These are phyloP conservation scores for Mycena sanguinolenta DNA, from an alignment of 768 basidiomycete genomes.

Conservation along the genomic window DNA sequence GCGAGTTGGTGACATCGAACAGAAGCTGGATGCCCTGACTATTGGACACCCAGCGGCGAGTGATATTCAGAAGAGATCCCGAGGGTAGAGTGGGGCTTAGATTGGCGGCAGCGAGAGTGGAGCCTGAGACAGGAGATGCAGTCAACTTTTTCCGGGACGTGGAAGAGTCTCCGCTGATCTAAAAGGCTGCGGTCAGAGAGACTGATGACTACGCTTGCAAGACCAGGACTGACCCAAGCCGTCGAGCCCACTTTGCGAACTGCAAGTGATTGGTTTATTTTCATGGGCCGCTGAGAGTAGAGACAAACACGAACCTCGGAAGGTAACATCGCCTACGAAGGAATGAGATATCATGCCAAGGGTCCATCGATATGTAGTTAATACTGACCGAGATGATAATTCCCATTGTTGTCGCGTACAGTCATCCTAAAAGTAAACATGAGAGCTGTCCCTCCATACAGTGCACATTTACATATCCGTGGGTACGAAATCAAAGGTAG, in stretches of 20 bases:
- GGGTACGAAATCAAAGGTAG: constrained; percentile 65
- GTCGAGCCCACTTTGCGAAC: constrained; percentile 60
- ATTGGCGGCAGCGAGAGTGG: constrained; percentile 62
- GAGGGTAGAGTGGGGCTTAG: constrained; percentile 64
- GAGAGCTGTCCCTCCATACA: not conserved
- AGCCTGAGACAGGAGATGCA: constrained; percentile 54
- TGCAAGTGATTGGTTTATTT: not conserved
- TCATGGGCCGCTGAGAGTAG: too few species aligned
- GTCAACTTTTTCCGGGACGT: constrained; percentile 56
- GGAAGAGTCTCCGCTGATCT: constrained; percentile 55
- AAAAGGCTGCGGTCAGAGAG: not conserved
- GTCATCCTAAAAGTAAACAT: constrained; percentile 49
- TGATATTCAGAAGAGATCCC: constrained; percentile 60
- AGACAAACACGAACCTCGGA: constrained; percentile 47
- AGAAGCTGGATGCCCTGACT: constrained; percentile 58
- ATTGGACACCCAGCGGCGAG: constrained; percentile 63
- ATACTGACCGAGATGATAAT: constrained; percentile 62
- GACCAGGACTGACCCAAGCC: constrained; percentile 21
- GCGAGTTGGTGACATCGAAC: constrained; percentile 65
- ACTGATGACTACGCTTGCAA: not conserved
- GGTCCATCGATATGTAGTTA: not conserved
- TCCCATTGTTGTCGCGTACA: constrained; percentile 58
- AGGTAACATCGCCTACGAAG: constrained; percentile 57
- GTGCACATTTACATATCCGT: constrained; percentile 49
- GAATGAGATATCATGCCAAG: not conserved